These are phyloP conservation scores for Debaryomyces castellii DNA, from an alignment of 805 yeast species.

Conservation along the genomic window DNA sequence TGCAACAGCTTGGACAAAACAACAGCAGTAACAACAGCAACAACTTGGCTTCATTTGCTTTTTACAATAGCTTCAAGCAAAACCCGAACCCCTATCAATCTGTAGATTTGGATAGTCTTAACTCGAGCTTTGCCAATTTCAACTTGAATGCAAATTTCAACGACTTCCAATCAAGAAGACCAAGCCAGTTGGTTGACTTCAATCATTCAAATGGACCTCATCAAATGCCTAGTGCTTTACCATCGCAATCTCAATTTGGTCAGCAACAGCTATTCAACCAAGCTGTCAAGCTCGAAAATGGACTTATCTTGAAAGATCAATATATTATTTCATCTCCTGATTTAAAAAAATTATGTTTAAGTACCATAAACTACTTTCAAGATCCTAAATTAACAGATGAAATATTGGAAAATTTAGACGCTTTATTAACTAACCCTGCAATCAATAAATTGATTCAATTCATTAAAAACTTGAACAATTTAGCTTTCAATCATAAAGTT, in stretches of 20 bases:
- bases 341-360: slow-evolving; percentile 47
- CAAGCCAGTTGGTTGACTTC: slow-evolving; percentile 40
- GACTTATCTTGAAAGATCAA: slow-evolving; percentile 54
- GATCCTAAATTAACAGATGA: slow-evolving; percentile 24
- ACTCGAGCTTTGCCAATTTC: slow-evolving; percentile 29
- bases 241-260: slow-evolving; percentile 9
- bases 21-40: not conserved
- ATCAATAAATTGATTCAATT: slow-evolving; percentile 34
- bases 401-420: slow-evolving; percentile 25
- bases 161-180: slow-evolving; percentile 43
- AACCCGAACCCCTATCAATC: slow-evolving; percentile 2
- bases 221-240: not conserved
- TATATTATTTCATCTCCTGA: slow-evolving; percentile 60
- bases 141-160: slow-evolving; percentile 32
- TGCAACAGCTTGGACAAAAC: slow-evolving; percentile 2
- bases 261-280: slow-evolving; percentile 8
- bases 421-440: slow-evolving; percentile 24
- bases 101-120: slow-evolving; percentile 24
- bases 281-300: slow-evolving; percentile 55
- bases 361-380: slow-evolving; percentile 56
- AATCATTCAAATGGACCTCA: not conserved
- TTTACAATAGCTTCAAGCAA: slow-evolving; percentile 10
- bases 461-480: slow-evolving; percentile 40
- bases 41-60: slow-evolving; percentile 14
- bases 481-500: slow-evolving; percentile 39